Evolutionary conservation across 257 asterid species (phyloP), one percentile per base, ranked within the genome.

Genomic region (Cynanchum wilfordii): DNA sequence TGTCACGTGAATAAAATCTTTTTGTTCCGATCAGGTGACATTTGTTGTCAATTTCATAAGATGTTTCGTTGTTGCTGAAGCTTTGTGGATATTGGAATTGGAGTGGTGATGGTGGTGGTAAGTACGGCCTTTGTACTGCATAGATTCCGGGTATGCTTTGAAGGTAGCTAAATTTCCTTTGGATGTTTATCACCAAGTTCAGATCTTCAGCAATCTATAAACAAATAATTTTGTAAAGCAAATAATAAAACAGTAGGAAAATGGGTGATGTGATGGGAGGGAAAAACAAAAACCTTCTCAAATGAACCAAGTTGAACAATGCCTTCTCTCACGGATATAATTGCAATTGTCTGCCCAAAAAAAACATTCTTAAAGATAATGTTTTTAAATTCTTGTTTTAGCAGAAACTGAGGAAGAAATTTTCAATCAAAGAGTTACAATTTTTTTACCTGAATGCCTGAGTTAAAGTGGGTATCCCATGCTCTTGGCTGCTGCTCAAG

Each of bases 221-320:
- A 1, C 63, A 30, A 22, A 27, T 29, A 19, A 0, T 24, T 15
- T 2, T 16, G 12, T 36, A 66, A 19, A 10, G 40, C 20, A 44
- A 70, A 17, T 63, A 70, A 17, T 63, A 13, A 47, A 68, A n/a
- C 27, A n/a, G 17, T 67, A 25, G 20, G 52, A 63, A 17, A 64
- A 67, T 33, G 38, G 16, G 56, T 10, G 24, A 2, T 19, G 56
- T 10, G 24, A 2, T 19, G 27, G 29, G 40, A 62, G 40, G 51
- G 38, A 49, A 6, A 45, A 36, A 49, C n/a, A 75, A 6, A 70
- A 11, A 88, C 97, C 91, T 89, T 89, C 40, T 83, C 78, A 56
- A 91, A 89, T 29, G 97, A 87, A 87, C 97, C 96, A 20, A 91
- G 91, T 73, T 91, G 97, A 69, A 91, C 80, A 54, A 82, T 86